Percentiles rank a stretch among this genome's conserved stretches.
Conservation (phyloP, 2,329 filamentous ascomycete species). For the Xylariomycetidae sp. region DNA sequence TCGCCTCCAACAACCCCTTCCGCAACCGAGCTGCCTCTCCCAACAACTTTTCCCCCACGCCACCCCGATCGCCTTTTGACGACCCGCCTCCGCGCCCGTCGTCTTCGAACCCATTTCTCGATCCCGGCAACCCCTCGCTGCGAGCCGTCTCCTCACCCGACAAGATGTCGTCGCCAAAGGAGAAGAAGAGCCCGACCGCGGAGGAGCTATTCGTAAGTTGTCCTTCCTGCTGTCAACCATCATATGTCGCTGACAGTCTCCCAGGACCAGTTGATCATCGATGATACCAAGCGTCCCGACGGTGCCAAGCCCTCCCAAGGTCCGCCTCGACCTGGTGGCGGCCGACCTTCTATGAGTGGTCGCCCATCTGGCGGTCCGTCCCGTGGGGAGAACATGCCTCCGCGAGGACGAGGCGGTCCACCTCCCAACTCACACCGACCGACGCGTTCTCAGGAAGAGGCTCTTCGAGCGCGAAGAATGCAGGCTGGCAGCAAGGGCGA, state of each 20-base stretch:
- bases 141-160: slow-evolving; percentile 35
- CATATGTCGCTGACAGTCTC: slow-evolving; percentile 23
- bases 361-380: slow-evolving; percentile 34
- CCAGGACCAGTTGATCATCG: slow-evolving; percentile 66
- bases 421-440: slow-evolving; percentile 51
- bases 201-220: slow-evolving; percentile 72
- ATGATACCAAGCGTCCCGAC: no score
- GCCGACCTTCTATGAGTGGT: slow-evolving; percentile 30
- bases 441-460: slow-evolving; percentile 61
- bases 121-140: slow-evolving; percentile 30
- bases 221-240: background rate
- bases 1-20: slow-evolving; percentile 78
- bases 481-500: slow-evolving; percentile 29
- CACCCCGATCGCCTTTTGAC: slow-evolving; percentile 52
- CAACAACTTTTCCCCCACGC: slow-evolving; percentile 30
- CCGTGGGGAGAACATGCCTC: slow-evolving; percentile 42
- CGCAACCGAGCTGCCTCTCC: slow-evolving; percentile 67
- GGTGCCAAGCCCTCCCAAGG: slow-evolving; percentile 29
- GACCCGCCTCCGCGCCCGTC: slow-evolving; percentile 54
- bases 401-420: slow-evolving; percentile 37
- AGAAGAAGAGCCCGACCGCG: slow-evolving; percentile 47
- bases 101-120: slow-evolving; percentile 73
- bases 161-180: slow-evolving; percentile 44
- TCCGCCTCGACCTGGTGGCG: slow-evolving; percentile 20
- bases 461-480: slow-evolving; percentile 42